Base-by-base conservation (phyloP, 345 rosid species). In the Carallia brachiata region DNA sequence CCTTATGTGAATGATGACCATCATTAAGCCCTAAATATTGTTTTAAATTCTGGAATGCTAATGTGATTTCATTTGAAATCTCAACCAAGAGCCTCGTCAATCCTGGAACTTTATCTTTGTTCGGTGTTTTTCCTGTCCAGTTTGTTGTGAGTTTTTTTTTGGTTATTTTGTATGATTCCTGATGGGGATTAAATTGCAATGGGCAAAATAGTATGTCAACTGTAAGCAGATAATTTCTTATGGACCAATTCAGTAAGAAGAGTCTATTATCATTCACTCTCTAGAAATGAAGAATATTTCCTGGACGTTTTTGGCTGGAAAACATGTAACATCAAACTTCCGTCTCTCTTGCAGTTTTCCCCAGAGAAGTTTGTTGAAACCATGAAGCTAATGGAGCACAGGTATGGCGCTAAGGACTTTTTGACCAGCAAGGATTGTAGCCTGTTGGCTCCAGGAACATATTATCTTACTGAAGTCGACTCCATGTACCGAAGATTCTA, bases 341-440 rank as follows among this genome's bases (percentile, higher is more conserved):
- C 65, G 5, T 23, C 18, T 16, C 57, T 30, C 39, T 6, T 79
- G 82, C 88, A 96, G 99, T 77, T 87, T 75, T 18, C 78, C 37
- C 96, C 98, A 0, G 97, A 85, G 85, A 90, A 90, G 60, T 96
- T 96, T 71, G 89, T 89, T 36, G 96, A 88, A 72, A 88, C 85
- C 4, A 61, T 96, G 96, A 84, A 92, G 83, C 85, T 96, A 60
- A 92, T 88, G 96, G 99, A 96, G 88, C 96, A 90, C 59, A 85
- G 99, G 72, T 96, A 96, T 9, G 99, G 99, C n/a, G 95, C 86
- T 57, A 96, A 90, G 72, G 98, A 87, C 87, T 92, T 88, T n/a
- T 86, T 87, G 81, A 96, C 99, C 4, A 92, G 83, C 88, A 87
- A 96, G 71, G 99, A 92, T 67, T 80, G 81, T 67, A 88, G 91